These are phyloP conservation scores for Calonectria ilicicola DNA, from an alignment of 2,329 filamentous ascomycete species.

Conservation along the genomic window DNA sequence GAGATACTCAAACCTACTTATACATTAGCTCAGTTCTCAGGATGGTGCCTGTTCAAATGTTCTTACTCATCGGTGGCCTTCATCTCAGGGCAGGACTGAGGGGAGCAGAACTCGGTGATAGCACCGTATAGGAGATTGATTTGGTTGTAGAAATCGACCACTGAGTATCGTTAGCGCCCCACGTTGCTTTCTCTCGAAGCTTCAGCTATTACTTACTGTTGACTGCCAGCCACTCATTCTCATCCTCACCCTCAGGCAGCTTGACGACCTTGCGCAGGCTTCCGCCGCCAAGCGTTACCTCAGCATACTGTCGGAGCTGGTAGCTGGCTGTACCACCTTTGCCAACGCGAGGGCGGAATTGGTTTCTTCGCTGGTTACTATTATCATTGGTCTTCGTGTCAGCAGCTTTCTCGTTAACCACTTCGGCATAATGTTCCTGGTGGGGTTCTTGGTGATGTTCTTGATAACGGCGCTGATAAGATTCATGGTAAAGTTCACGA, in stretches of 20 bases:
- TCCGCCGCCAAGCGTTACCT: constrained; percentile 94
- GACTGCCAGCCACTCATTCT: constrained; percentile 98
- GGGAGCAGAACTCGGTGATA: constrained; percentile 99
- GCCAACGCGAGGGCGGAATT: constrained; percentile 90
- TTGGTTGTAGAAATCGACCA: constrained; percentile 99
- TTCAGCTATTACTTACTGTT: constrained; percentile 74
- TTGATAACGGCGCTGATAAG: not conserved
- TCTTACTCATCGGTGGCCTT: constrained; percentile 98
- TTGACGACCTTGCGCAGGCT: constrained; percentile 97
- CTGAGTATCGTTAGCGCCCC: constrained; percentile 57
- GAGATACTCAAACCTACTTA: constrained; percentile 89
- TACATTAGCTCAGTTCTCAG: constrained; percentile 27
- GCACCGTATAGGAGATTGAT: constrained; percentile 99
- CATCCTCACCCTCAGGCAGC: constrained; percentile 95
- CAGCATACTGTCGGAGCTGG: constrained; percentile 97
- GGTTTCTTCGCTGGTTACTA: constrained; percentile 88
- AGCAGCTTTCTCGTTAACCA: constrained; percentile 40
- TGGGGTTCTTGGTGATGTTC: not conserved
- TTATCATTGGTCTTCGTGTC: constrained; percentile 40
- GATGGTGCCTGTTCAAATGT: not conserved
- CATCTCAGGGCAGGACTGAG: constrained; percentile 98
- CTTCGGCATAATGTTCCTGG: not conserved
- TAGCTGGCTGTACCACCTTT: constrained; percentile 90
- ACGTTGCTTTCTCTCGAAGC: not conserved
- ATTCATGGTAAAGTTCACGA: not conserved